Evolutionary conservation across 768 basidiomycete species (phyloP).

Genomic region (Pisolithus tinctorius): DNA sequence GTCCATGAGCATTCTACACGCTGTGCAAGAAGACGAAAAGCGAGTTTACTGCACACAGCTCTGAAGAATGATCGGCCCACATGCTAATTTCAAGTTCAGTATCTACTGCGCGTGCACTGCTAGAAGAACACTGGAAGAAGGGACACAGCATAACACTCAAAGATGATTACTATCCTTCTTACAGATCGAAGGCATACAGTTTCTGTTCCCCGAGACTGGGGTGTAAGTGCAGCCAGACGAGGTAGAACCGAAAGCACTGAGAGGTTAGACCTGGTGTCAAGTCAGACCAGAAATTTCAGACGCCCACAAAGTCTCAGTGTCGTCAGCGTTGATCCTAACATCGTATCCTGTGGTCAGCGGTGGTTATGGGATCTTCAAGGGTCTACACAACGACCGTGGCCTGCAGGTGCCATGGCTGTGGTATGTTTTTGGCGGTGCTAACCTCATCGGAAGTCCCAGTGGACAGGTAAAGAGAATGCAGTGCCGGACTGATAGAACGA

Average conservation of each 20-base stretch:
- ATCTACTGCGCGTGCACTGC: conserved; percentile 9
- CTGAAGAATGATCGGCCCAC: neutral
- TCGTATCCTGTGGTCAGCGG: neutral
- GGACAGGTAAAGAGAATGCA: neutral
- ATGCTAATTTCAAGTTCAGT: neutral
- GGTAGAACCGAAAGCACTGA: no score
- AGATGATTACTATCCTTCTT: conserved; percentile 12
- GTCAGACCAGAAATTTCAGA: no score
- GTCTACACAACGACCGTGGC: neutral
- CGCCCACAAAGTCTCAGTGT: no score
- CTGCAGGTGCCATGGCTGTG: neutral
- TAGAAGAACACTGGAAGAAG: conserved; percentile 9
- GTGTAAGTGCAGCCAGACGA: neutral
- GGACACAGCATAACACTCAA: conserved; percentile 3
- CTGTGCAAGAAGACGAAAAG: neutral
- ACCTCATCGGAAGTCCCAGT: neutral
- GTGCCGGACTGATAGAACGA: neutral
- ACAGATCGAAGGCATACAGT: conserved; percentile 4
- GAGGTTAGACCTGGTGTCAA: no score
- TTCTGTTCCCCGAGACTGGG: neutral
- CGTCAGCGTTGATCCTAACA: no score
- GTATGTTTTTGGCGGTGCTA: neutral
- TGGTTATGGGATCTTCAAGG: neutral
- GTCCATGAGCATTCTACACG: neutral
- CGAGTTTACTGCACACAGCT: neutral